Percentiles rank a stretch among this genome's conserved stretches.
Evolutionary conservation across 2,329 filamentous ascomycete species (phyloP).

Genomic region (Dactylellina haptotyla): DNA sequence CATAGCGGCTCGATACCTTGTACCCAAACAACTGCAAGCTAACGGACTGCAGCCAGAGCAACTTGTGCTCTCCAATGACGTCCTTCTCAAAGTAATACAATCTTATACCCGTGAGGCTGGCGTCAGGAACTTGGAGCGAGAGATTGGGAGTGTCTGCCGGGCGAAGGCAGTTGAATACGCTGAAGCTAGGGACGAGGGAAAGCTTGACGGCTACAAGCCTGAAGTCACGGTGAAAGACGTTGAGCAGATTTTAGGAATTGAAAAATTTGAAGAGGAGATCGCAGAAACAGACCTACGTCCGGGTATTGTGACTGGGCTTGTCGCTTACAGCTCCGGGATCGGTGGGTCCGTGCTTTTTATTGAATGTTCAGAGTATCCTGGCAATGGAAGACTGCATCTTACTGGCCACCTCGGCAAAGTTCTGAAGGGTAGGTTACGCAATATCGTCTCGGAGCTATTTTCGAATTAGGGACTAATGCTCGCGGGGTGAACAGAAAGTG

Average conservation of each 20-base stretch:
- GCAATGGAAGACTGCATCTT: conserved; percentile 87
- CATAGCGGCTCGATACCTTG: conserved; percentile 90
- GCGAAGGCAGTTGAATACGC: conserved; percentile 95
- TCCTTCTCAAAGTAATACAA: conserved; percentile 94
- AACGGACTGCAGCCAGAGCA: conserved; percentile 84
- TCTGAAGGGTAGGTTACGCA: conserved; percentile 69
- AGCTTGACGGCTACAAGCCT: conserved; percentile 76
- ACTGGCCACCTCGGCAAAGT: conserved; percentile 97
- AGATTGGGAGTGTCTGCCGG: conserved; percentile 92
- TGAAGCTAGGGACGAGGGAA: conserved; percentile 81
- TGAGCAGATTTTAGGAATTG: conserved; percentile 89
- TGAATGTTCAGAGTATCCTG: conserved; percentile 97
- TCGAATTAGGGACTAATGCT: conserved; percentile 16
- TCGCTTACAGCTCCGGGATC: conserved; percentile 85
- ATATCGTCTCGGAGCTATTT: neutral
- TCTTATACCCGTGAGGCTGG: conserved; percentile 96
- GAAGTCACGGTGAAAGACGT: conserved; percentile 80
- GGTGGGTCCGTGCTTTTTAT: conserved; percentile 92
- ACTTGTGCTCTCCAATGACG: conserved; percentile 79
- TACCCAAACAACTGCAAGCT: conserved; percentile 91
- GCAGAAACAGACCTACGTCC: conserved; percentile 84
- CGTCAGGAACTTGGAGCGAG: conserved; percentile 93
- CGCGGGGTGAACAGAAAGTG: conserved; percentile 71
- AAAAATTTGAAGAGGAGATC: conserved; percentile 94
- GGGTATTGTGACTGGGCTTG: conserved; percentile 93